A percentile compares a stretch with the other conserved stretches of the same genome.
Evolutionary conservation across 208 protist species (phyloP).

Genomic region (Wallacemonas sp.): DNA sequence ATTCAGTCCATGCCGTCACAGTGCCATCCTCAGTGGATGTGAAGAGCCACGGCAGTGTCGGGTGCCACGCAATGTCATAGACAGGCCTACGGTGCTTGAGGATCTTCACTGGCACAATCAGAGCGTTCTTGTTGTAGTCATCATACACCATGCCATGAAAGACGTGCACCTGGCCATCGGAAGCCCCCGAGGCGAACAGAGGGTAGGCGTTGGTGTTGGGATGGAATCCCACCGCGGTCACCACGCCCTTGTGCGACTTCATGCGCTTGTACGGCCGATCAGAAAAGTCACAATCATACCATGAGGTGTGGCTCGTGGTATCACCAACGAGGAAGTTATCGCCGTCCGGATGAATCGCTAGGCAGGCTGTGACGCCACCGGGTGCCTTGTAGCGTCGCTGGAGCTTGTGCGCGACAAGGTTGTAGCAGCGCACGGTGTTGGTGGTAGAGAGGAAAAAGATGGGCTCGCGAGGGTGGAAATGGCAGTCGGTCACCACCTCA

Average conservation of each 20-base stretch:
- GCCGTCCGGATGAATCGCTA: conserved; percentile 96
- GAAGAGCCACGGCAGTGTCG: conserved; percentile 99
- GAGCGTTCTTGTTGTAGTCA: conserved; percentile 97
- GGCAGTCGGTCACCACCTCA: conserved; percentile 90
- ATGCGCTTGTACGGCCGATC: conserved; percentile 96
- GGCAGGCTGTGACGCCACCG: conserved; percentile 87
- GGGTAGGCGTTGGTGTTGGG: conserved; percentile 87
- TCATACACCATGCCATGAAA: conserved; percentile 97
- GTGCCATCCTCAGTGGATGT: conserved; percentile 96
- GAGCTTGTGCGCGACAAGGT: conserved; percentile 96
- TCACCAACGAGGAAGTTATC: conserved; percentile 97
- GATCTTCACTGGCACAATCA: conserved; percentile 99
- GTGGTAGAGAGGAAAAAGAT: conserved; percentile 97
- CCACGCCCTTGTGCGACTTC: conserved; percentile 93
- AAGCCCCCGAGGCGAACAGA: conserved; percentile 97
- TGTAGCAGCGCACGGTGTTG: conserved; percentile 96
- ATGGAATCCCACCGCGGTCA: conserved; percentile 92
- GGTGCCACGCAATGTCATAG: conserved; percentile 96
- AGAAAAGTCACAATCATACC: conserved; percentile 99
- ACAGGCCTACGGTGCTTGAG: conserved; percentile 93
- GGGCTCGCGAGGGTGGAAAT: conserved; percentile 99
- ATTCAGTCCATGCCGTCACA: conserved; percentile 93
- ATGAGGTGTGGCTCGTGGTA: conserved; percentile 91
- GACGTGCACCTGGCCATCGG: conserved; percentile 95
- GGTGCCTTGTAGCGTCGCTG: conserved; percentile 94